These are phyloP conservation scores for Buddleja alternifolia DNA, from an alignment of 257 asterid genomes.

Conservation along the genomic window DNA sequence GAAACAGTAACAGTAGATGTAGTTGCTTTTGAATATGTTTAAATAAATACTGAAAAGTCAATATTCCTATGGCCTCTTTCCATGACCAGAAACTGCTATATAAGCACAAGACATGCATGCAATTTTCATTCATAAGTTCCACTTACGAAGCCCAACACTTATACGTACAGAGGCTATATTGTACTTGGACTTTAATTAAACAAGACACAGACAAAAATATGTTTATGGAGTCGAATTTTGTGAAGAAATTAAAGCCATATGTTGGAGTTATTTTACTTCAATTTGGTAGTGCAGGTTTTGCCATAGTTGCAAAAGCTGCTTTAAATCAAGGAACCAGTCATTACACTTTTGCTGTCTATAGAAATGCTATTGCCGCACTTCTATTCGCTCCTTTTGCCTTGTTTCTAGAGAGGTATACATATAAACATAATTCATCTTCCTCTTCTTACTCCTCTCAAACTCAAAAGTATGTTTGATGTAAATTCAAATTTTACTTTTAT, in stretches of 20 bases:
- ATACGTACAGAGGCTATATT: background rate
- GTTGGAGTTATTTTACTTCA: constrained; percentile 47
- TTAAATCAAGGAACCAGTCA: constrained; percentile 53
- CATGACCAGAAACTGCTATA: background rate
- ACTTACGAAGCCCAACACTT: background rate
- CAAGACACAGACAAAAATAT: background rate
- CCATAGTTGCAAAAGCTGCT: constrained; percentile 53
- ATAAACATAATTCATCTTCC: too few species aligned
- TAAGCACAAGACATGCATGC: background rate
- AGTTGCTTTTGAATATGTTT: background rate
- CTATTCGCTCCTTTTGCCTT: constrained; percentile 56
- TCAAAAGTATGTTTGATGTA: too few species aligned
- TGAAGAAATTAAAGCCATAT: constrained; percentile 41
- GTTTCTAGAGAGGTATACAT: constrained; percentile 46
- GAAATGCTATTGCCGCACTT: constrained; percentile 49
- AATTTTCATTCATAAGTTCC: background rate
- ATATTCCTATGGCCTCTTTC: background rate
- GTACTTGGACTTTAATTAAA: background rate
- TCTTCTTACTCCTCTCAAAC: too few species aligned
- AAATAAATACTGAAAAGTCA: too few species aligned
- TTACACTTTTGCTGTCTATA: constrained; percentile 46
- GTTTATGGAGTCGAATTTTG: constrained; percentile 8
- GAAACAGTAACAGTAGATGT: too few species aligned
- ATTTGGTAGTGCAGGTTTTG: constrained; percentile 53
- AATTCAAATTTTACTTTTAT: background rate